Percentiles rank a stretch among this genome's conserved stretches.
phyloP scores from a whole-genome alignment of 2,329 filamentous ascomycete species.

The Ophiostoma sp. region DNA sequence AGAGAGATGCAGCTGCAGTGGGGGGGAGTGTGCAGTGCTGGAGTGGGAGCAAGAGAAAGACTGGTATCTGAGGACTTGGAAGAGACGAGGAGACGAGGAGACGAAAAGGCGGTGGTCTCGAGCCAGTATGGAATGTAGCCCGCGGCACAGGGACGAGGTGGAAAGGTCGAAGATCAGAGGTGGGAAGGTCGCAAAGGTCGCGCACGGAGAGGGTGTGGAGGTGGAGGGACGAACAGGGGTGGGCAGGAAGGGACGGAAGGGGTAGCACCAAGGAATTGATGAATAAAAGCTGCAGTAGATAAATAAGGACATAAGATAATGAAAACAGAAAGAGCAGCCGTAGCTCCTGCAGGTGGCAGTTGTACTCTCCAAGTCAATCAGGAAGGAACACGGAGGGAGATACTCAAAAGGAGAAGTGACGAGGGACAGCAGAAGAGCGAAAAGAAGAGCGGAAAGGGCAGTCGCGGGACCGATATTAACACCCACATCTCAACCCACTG shows the following conservation, averaged over 20 bases:
- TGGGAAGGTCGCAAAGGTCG: neutral
- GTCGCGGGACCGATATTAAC: conserved; percentile 19
- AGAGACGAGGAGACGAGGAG: neutral
- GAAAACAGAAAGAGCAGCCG: neutral
- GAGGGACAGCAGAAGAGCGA: neutral
- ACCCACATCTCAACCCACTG: conserved; percentile 6
- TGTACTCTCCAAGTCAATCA: neutral
- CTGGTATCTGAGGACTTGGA: neutral
- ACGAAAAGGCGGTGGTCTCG: neutral
- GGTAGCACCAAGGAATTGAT: neutral
- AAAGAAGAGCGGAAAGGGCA: neutral
- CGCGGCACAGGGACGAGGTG: conserved; percentile 10
- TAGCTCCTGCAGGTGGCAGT: conserved; percentile 7
- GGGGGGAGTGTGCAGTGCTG: neutral
- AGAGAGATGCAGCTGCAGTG: neutral
- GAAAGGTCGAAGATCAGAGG: neutral
- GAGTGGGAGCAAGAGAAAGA: neutral
- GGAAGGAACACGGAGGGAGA: neutral
- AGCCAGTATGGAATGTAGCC: neutral
- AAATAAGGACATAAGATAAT: neutral
- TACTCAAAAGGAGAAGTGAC: neutral
- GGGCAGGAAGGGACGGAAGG: neutral
- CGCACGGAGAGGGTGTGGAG: neutral
- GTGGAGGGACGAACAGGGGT: conserved; percentile 12
- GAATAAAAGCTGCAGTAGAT: neutral